Conservation (phyloP, 2,329 filamentous ascomycete genomes). For the Beauveria caledonica region DNA sequence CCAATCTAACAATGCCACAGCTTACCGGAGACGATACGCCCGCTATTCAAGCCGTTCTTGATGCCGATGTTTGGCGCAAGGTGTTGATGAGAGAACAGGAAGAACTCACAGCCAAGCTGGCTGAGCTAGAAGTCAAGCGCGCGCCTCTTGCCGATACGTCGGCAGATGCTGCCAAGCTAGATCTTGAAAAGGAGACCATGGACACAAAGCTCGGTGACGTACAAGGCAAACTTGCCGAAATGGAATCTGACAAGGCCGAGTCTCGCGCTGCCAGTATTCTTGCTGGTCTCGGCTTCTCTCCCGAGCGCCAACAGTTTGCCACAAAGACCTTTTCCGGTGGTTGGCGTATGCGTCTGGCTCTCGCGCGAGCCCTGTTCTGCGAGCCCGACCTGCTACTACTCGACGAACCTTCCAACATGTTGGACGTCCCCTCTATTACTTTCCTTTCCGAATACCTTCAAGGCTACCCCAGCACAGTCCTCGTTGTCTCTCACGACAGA, state of each 20-base stretch:
- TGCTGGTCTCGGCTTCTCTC: slow-evolving; percentile 91
- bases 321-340: slow-evolving; percentile 98
- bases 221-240: slow-evolving; percentile 85
- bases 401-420: slow-evolving; percentile 99
- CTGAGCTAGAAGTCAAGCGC: slow-evolving; percentile 69
- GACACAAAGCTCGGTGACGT: slow-evolving; percentile 88
- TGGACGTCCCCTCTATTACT: slow-evolving; percentile 99
- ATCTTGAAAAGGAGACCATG: slow-evolving; percentile 80
- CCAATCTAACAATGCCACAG: slow-evolving; percentile 32
- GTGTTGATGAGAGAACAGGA: slow-evolving; percentile 84
- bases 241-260: slow-evolving; percentile 99
- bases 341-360: slow-evolving; percentile 97
- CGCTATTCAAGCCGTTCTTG: slow-evolving; percentile 86
- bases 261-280: slow-evolving; percentile 91
- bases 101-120: slow-evolving; percentile 71
- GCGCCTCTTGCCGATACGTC: slow-evolving; percentile 83
- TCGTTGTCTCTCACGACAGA: slow-evolving; percentile 97
- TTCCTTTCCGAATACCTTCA: slow-evolving; percentile 96
- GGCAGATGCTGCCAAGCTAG: slow-evolving; percentile 74
- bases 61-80: slow-evolving; percentile 98
- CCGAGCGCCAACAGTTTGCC: slow-evolving; percentile 82
- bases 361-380: slow-evolving; percentile 93
- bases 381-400: slow-evolving; percentile 92
- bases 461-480: slow-evolving; percentile 83
- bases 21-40: slow-evolving; percentile 93